Evolutionary conservation across 2,329 filamentous ascomycete genomes (phyloP), one percentile per base, ranked within the genome.

Genomic region (Apiospora arundinis): DNA sequence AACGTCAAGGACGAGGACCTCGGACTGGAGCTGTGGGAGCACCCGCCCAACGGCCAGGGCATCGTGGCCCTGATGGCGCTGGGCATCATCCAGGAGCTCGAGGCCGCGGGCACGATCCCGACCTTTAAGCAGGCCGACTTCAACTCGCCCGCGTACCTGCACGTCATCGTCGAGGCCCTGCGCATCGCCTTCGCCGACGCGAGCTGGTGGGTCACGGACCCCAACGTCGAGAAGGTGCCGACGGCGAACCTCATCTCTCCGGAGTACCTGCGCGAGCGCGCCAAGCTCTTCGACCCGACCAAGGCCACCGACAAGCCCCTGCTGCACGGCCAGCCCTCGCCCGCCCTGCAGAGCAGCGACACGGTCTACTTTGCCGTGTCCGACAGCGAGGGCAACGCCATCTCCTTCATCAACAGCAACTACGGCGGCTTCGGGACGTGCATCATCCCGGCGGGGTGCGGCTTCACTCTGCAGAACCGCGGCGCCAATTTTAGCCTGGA

Each of bases 321-420:
- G 0, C 83, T 89, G 60, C 92, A 94, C 78, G 95, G 95, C 70
- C 52, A 60, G 28, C 52, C 52, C 6, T 94, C 80, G 1, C 95
- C 95, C 0, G 95, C 95, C 0, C 90, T 97, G 73, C 92, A 91
- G 74, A 92, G 93, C 82, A 93, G 92, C 80, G 96, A 99, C 81
- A 98, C 96, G 0, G 96, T 98, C 40, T 98, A 98, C 85, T 97
- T 98, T 79, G 91, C 92, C 71, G 92, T 92, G 14, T 92, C 95
- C 0, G 96, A 98, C 83, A 82, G 85, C 1, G 85, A 90, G 44
- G 96, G 96, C 70, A 98, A 98, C 82, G 95, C 93, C 45, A 95
- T 96, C 69, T 96, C 93, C 28, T 98, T 98, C 84, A 98, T 98
- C 85, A 98, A 97, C 87, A 95, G 92, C 82, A 97, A 95, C 85